These are phyloP conservation scores for Scytalidium lignicola DNA, from an alignment of 2,329 filamentous ascomycete species.

Conservation along the genomic window DNA sequence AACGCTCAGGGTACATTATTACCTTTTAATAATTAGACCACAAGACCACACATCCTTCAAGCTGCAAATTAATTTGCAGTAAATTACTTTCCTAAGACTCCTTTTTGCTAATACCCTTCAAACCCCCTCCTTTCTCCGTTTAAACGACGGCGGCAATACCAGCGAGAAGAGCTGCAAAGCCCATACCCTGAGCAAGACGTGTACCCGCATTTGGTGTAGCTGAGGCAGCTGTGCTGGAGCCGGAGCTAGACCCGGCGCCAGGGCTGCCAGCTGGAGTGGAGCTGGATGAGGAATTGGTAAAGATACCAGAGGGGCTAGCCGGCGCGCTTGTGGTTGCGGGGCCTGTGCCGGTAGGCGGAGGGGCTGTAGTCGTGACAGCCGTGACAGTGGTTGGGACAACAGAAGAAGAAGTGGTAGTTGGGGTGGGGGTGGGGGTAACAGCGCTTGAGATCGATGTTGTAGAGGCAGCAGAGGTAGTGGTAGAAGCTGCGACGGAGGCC, in stretches of 20 bases:
- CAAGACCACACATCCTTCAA: too few relatives aligned
- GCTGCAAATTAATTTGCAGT: too few relatives aligned
- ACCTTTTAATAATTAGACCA: not conserved
- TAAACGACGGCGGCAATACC: constrained; percentile 13
- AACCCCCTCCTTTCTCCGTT: not conserved
- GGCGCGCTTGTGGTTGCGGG: not conserved
- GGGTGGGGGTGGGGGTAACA: too few relatives aligned
- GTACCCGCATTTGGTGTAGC: not conserved
- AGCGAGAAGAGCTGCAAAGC: constrained; percentile 1
- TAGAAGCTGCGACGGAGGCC: not conserved
- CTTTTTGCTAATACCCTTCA: not conserved
- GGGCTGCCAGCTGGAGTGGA: too few relatives aligned
- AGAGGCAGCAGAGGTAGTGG: not conserved
- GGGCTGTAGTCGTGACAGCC: not conserved
- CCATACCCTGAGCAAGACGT: constrained; percentile 1
- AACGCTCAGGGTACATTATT: not conserved
- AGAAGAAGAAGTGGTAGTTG: not conserved
- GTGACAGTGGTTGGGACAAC: not conserved
- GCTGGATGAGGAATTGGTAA: not conserved
- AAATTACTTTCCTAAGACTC: too few relatives aligned
- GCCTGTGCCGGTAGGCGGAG: not conserved
- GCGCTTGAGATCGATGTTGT: too few relatives aligned
- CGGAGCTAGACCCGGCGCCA: too few relatives aligned
- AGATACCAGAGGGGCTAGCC: not conserved
- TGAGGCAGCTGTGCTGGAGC: not conserved